Percentiles rank a stretch among this genome's conserved stretches.
Conservation (phyloP, 805 yeast genomes). For the Wickerhamiella occidentalis region DNA sequence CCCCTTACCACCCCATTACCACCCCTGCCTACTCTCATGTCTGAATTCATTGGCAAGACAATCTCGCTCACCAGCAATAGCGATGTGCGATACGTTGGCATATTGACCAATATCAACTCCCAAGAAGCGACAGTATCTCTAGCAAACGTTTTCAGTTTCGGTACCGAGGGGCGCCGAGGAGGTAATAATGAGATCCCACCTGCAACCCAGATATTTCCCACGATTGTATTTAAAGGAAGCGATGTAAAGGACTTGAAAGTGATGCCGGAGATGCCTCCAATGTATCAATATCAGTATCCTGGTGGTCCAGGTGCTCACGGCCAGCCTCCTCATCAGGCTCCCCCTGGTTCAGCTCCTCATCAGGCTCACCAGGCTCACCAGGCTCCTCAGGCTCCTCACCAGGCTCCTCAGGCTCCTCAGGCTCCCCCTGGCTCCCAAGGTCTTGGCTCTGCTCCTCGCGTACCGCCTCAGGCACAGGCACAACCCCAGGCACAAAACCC, state of each 20-base stretch:
- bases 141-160: slow-evolving; percentile 65
- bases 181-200: slow-evolving; percentile 63
- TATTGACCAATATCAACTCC: slow-evolving; percentile 76
- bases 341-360: neutral
- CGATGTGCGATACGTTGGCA: slow-evolving; percentile 78
- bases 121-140: slow-evolving; percentile 83
- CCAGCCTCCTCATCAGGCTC: neutral
- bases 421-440: no score
- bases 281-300: neutral
- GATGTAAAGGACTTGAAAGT: slow-evolving; percentile 86
- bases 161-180: slow-evolving; percentile 78
- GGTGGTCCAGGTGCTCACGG: neutral
- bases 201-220: slow-evolving; percentile 54
- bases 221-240: slow-evolving; percentile 76
- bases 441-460: no score
- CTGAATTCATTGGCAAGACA: slow-evolving; percentile 84
- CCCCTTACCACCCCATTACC: neutral
- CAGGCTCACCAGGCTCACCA: neutral
- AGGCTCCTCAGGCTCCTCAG: no score
- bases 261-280: slow-evolving; percentile 36
- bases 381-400: neutral
- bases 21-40: slow-evolving; percentile 38
- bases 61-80: slow-evolving; percentile 68
- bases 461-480: no score
- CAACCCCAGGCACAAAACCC: no score